Evolutionary conservation across 495 filamentous ascomycete genomes (phyloP).

Genomic region (Neurospora tetrasperma): DNA sequence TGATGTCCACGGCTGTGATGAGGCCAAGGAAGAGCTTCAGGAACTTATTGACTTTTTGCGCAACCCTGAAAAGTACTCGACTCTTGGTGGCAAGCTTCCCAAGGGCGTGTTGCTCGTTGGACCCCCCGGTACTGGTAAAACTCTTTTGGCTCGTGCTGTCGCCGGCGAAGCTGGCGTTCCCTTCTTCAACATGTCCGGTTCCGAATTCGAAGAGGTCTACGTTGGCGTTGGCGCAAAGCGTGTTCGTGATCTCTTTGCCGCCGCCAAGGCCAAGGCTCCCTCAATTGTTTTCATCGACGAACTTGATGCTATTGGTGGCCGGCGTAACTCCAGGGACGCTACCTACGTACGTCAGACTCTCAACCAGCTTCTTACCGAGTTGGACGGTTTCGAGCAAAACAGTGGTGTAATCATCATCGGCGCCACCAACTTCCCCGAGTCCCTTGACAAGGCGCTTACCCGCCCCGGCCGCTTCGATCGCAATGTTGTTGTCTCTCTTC

Average conservation of each 20-base stretch:
- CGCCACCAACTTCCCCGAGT: constrained; percentile 90
- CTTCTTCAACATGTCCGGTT: constrained; percentile 99
- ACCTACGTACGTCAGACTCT: constrained; percentile 96
- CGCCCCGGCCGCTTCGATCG: constrained; percentile 93
- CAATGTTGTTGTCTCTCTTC: constrained; percentile 75
- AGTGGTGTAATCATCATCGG: constrained; percentile 90
- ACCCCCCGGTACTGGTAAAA: constrained; percentile 96
- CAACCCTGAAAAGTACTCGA: constrained; percentile 83
- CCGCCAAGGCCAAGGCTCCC: constrained; percentile 79
- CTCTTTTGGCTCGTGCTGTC: constrained; percentile 90
- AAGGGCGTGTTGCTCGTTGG: constrained; percentile 95
- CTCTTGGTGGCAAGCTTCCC: constrained; percentile 87
- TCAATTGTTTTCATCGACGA: constrained; percentile 99
- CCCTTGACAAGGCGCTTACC: constrained; percentile 89
- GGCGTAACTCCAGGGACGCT: constrained; percentile 84
- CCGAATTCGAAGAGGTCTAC: constrained; percentile 97
- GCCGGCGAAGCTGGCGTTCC: constrained; percentile 95
- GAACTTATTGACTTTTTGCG: constrained; percentile 94
- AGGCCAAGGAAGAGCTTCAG: constrained; percentile 95
- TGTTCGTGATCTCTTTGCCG: constrained; percentile 87
- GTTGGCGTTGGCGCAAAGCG: constrained; percentile 97
- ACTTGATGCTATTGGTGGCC: constrained; percentile 89
- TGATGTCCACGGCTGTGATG: constrained; percentile 95
- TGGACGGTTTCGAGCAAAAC: constrained; percentile 92
- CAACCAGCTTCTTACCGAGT: constrained; percentile 95